Percentiles rank a stretch among this genome's conserved stretches.
Conservation (phyloP, 2,329 filamentous ascomycete genomes). For the Phoma sp. region DNA sequence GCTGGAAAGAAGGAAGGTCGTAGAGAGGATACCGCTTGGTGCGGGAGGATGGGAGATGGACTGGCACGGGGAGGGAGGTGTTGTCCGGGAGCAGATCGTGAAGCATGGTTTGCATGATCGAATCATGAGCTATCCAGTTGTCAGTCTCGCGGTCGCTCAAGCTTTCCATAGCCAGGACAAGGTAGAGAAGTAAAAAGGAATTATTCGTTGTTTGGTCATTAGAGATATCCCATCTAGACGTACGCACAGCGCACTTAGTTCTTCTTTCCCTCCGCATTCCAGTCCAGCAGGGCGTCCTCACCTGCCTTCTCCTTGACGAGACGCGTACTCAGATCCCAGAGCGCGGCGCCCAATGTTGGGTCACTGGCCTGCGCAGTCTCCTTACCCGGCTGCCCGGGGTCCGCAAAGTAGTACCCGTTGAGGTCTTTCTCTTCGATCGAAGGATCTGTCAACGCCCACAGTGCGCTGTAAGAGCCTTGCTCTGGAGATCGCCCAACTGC, state of each 20-base stretch:
- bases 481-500: slow-evolving; percentile 47
- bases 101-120: slow-evolving; percentile 64
- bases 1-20: slow-evolving; percentile 54
- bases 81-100: slow-evolving; percentile 62
- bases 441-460: slow-evolving; percentile 50
- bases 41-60: slow-evolving; percentile 59
- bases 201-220: not conserved
- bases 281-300: slow-evolving; percentile 47
- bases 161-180: slow-evolving; percentile 49
- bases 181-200: not conserved
- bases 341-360: slow-evolving; percentile 43
- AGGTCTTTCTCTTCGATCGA: slow-evolving; percentile 52
- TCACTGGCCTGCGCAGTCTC: slow-evolving; percentile 51
- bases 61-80: slow-evolving; percentile 54
- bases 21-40: slow-evolving; percentile 51
- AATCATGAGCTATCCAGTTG: slow-evolving; percentile 64
- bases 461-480: slow-evolving; percentile 54
- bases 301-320: slow-evolving; percentile 53
- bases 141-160: slow-evolving; percentile 59
- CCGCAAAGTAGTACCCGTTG: slow-evolving; percentile 54
- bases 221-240: not conserved
- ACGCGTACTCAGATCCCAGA: slow-evolving; percentile 52
- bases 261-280: slow-evolving; percentile 26
- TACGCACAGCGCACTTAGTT: not conserved
- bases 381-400: slow-evolving; percentile 48